phyloP scores from a whole-genome alignment of 768 basidiomycete species.

The Antrodiella citrinella region DNA sequence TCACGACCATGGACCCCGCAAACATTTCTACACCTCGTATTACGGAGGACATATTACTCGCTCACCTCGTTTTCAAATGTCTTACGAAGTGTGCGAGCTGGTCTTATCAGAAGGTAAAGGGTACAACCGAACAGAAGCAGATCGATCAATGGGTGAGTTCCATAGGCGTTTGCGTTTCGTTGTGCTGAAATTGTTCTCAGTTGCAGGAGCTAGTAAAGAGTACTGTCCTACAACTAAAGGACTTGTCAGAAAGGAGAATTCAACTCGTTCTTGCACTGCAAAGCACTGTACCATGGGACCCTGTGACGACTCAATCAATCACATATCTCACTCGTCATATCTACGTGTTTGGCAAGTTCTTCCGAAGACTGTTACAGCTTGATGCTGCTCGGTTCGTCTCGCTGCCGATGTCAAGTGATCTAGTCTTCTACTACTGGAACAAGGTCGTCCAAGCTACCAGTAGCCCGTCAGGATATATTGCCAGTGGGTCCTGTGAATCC shows the following conservation, averaged over 20 bases:
- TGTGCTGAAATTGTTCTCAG: constrained; percentile 27
- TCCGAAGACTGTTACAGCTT: constrained; percentile 65
- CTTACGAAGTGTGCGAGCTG: constrained; percentile 63
- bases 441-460: constrained; percentile 67
- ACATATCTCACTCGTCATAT: constrained; percentile 61
- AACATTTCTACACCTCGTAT: constrained; percentile 31
- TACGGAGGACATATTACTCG: constrained; percentile 41
- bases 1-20: constrained; percentile 25
- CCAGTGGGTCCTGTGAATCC: constrained; percentile 34
- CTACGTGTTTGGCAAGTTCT: constrained; percentile 70
- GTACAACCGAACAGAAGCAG: constrained; percentile 28
- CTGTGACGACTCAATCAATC: constrained; percentile 36
- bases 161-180: constrained; percentile 1
- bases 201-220: constrained; percentile 52
- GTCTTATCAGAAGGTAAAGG: constrained; percentile 46
- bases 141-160: constrained; percentile 47
- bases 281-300: constrained; percentile 25
- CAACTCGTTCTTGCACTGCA: constrained; percentile 38
- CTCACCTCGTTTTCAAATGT: constrained; percentile 70
- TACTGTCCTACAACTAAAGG: constrained; percentile 48
- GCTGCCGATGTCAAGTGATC: constrained; percentile 53
- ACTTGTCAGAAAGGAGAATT: constrained; percentile 51
- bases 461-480: constrained; percentile 41
- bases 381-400: constrained; percentile 48
- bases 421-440: constrained; percentile 77